Evolutionary conservation across 306 rosid species (phyloP), one percentile per base, ranked within the genome.

Genomic region (Dryas drummondii): DNA sequence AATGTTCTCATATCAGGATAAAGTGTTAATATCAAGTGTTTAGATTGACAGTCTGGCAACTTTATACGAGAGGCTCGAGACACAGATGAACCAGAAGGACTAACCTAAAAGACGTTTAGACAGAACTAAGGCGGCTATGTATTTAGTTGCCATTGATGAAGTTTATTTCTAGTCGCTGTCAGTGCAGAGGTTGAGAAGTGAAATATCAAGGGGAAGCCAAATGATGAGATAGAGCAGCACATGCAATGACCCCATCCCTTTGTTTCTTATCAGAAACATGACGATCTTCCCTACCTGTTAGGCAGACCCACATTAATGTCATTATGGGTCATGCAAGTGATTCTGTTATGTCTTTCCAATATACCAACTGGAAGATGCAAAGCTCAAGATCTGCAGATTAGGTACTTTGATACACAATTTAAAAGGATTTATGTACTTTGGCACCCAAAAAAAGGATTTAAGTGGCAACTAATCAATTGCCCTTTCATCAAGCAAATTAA

Each of bases 171-270:
- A 53, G 57, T 53, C 16, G 7, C 57, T 17, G 16, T 53, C 22
- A 53, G 57, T 5, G 57, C 57, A 53, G 57, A 16, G 57, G 57
- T 14, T 5, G 57, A 53, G 7, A 0, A 15, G 17, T n/a, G 57
- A 53, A 16, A 14, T 53, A 53, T 15, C 17, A 53, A 53, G 9
- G 8, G 6, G 22, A n/a, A 15, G 22, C 22, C 57, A 6, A 53
- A 53, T 53, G 17, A 53, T 53, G 57, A 53, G 42, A 58, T 58
- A 58, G 11, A 26, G 64, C 64, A 22, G 63, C 63, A 26, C 64
- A 58, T 26, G 64, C 12, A 58, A 58, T 49, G 16, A 53, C 1
- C 57, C 22, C n/a, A 13, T 45, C 46, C 10, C 27, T 9, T 0
- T 19, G 40, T 17, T 65, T 45, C 26, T 5, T 4, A 4, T 44